Base-by-base conservation (phyloP, 345 rosid species). In the Salix brachista region DNA sequence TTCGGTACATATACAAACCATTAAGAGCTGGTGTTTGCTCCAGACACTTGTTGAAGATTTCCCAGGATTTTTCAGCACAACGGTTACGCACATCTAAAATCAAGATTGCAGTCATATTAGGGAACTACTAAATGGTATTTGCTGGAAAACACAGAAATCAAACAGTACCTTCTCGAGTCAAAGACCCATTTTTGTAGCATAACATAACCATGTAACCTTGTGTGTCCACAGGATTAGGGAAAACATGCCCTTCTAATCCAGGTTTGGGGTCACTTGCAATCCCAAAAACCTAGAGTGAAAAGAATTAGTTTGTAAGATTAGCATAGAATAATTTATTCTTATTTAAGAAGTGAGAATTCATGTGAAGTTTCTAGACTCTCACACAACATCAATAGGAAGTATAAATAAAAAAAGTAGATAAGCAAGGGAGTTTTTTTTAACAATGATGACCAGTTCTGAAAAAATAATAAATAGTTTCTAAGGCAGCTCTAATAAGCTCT, bases 151-250 rank as follows among this genome's bases (percentile, higher is more conserved):
- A 76, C 9, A 74, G 16, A 64, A 56, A 48, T 11, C 21, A 69
- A 30, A 58, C 5, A 61, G 21, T 82, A 93, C 98, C 98, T 92
- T 96, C 99, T 73, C 96, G 98, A 58, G 94, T 91, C 72, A 96
- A 86, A 80, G 99, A 94, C 13, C 90, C 98, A 80, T 94, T 93
- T 83, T 92, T 92, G 90, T 91, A 93, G 61, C 81, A 84, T 82
- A 96, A 78, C 98, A 96, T 96, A 70, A 96, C 91, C 98, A 93
- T 96, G 86, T 93, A 96, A 80, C 98, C 91, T 71, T 96, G 83
- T 19, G 87, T 86, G 79, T 93, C 96, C n/a, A 93, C 96, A 2
- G 98, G 98, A 85, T 93, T 93, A 23, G 99, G 97, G 67, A 96
- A 86, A 61, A 96, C 91, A 65, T 96, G 94, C 25, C 99, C 98